Evolutionary conservation across 225 moss, liverwort and hornwort genomes (phyloP).

Genomic region (Physcomitrium patens): DNA sequence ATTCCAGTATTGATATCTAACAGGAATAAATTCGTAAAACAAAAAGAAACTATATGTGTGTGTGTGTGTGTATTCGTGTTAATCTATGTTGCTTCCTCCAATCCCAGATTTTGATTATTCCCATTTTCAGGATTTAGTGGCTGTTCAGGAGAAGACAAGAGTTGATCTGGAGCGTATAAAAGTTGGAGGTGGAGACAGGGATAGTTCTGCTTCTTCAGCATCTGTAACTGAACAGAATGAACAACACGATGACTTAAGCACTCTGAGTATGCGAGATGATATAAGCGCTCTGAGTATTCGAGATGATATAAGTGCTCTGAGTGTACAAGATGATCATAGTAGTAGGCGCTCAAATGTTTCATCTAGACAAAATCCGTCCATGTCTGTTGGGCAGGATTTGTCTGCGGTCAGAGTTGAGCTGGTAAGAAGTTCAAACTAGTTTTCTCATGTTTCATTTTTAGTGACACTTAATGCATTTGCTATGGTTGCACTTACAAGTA

Average conservation of each 20-base stretch:
- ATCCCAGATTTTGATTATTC: conserved; percentile 18
- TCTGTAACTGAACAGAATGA: conserved; percentile 28
- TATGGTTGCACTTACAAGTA: conserved; percentile 1
- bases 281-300: conserved; percentile 24
- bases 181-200: conserved; percentile 47
- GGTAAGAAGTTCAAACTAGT: conserved; percentile 27
- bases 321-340: conserved; percentile 11
- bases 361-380: conserved; percentile 5
- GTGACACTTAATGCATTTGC: not conserved
- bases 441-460: not conserved
- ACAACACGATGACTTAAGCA: conserved; percentile 27
- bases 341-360: conserved; percentile 30
- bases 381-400: conserved; percentile 28
- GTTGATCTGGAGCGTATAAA: conserved; percentile 42
- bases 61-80: not conserved
- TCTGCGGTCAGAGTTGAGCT: conserved; percentile 15
- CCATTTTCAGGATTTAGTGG: conserved; percentile 31
- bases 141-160: conserved; percentile 20
- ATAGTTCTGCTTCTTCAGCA: conserved; percentile 29
- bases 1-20: no score
- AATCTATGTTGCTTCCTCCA: not conserved
- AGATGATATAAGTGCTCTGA: conserved; percentile 28
- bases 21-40: no score
- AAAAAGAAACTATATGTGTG: no score
- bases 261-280: conserved; percentile 22